Evolutionary conservation across 148 eudicot species (phyloP).

Genomic region (Selenicereus undatus): DNA sequence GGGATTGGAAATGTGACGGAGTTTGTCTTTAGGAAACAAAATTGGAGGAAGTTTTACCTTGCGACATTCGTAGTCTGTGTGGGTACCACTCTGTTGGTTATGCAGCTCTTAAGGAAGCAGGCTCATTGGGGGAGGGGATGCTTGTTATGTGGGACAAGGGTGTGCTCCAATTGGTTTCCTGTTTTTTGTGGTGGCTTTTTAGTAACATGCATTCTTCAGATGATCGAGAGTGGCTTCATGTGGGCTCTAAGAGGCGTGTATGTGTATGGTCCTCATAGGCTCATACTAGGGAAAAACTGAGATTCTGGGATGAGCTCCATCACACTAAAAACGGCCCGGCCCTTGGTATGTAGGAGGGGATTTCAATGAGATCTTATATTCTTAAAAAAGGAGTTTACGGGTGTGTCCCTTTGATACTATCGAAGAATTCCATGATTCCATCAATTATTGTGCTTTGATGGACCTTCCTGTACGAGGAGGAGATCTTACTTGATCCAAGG

Average conservation of each 20-base stretch:
- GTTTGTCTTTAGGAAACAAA: neutral
- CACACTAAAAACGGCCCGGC: neutral
- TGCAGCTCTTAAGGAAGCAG: neutral
- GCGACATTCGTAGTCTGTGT: neutral
- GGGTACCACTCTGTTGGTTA: neutral
- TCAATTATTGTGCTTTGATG: too few relatives aligned
- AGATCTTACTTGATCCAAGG: too few relatives aligned
- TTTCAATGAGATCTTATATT: neutral
- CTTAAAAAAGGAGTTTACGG: neutral
- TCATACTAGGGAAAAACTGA: neutral
- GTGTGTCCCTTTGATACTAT: neutral
- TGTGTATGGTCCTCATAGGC: neutral
- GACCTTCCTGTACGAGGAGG: too few relatives aligned
- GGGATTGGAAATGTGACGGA: neutral
- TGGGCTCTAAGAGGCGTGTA: neutral
- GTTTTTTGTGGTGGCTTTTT: neutral
- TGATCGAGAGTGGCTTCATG: neutral
- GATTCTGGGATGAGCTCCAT: neutral
- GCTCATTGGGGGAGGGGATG: neutral
- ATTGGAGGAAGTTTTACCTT: neutral
- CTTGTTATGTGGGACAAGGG: neutral
- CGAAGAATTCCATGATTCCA: neutral
- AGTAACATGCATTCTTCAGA: neutral
- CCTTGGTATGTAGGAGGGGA: neutral
- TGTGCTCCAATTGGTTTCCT: neutral